Conservation (phyloP, 495 filamentous ascomycete species). For the Cercophora sp. region DNA sequence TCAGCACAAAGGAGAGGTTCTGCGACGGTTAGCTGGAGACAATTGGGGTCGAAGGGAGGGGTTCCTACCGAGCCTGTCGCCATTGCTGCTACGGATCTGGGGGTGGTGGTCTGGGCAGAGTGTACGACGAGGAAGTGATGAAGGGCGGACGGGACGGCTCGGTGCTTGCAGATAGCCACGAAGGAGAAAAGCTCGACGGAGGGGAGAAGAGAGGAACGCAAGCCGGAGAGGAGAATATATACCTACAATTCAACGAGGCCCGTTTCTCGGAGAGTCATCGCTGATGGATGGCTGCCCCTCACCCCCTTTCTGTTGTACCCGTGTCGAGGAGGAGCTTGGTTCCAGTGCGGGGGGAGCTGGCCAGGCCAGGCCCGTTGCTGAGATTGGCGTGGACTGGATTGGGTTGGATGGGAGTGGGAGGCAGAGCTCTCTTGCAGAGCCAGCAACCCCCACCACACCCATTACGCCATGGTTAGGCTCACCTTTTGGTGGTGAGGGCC, state of each 20-base stretch:
- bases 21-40: constrained; percentile 34
- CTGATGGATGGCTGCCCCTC: not conserved
- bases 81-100: constrained; percentile 19
- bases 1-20: constrained; percentile 87
- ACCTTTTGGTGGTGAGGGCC: constrained; percentile 13
- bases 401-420: no score
- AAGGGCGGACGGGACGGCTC: no score
- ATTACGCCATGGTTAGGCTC: constrained; percentile 36
- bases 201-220: constrained; percentile 1
- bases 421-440: not conserved
- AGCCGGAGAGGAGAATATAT: constrained; percentile 13
- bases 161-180: no score
- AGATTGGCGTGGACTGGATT: not conserved
- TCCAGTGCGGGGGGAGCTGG: constrained; percentile 15
- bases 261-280: no score
- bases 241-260: no score
- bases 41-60: not conserved
- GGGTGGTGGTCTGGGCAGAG: constrained; percentile 1
- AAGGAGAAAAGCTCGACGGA: constrained; percentile 1
- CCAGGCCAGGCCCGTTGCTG: not conserved
- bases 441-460: not conserved
- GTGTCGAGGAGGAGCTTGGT: constrained; percentile 9
- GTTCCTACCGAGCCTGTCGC: constrained; percentile 26
- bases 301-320: not conserved
- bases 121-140: constrained; percentile 2